Base-by-base conservation (phyloP, 495 filamentous ascomycete species). In the Cairneyella variabilis region DNA sequence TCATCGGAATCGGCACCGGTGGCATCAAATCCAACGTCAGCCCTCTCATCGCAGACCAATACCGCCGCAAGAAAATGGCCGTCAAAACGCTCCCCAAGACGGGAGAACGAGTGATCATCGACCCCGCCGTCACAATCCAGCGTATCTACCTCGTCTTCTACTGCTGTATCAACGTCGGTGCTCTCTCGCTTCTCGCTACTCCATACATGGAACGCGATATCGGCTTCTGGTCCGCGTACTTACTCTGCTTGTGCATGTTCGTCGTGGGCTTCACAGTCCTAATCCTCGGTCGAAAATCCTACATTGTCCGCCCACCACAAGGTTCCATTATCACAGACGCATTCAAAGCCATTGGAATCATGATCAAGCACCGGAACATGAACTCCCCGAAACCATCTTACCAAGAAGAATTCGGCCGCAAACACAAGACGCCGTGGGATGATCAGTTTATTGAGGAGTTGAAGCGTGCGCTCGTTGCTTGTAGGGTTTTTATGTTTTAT, bases 41-140 rank as follows among this genome's bases (percentile, higher is more conserved):
- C n/a, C 78, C 78, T 7, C 66, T 83, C 18, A 84, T 90, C 55
- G 84, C 85, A 34, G 86, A 90, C 43, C 86, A 90, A 65, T 88
- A 79, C 55, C 48, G 44, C 1, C 6, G 25, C 57, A 71, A 54
- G 60, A 64, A 53, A 54, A 58, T 20, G 61, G 78, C 76, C 53
- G 75, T 81, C 21, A 82, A 80, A 60, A 84, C n/a, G n/a, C n/a
- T 79, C 58, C 73, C 82, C 28, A 78, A 80, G 63, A 77, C 71
- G 38, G 86, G 88, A 23, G 85, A 91, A 69, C 72, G 81, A 4
- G 83, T 89, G 11, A 76, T 91, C 42, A 78, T 89, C 38, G 85
- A 90, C 59, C 86, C 88, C 0, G 70, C 77, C 34, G 73, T 86
- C 23, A 90, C 86, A 18, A 77, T 87, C 39, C 82, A 85, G 66